These are phyloP conservation scores for Cystobasidium slooffiae DNA, from an alignment of 1,284 basidiomycete species.

Conservation along the genomic window DNA sequence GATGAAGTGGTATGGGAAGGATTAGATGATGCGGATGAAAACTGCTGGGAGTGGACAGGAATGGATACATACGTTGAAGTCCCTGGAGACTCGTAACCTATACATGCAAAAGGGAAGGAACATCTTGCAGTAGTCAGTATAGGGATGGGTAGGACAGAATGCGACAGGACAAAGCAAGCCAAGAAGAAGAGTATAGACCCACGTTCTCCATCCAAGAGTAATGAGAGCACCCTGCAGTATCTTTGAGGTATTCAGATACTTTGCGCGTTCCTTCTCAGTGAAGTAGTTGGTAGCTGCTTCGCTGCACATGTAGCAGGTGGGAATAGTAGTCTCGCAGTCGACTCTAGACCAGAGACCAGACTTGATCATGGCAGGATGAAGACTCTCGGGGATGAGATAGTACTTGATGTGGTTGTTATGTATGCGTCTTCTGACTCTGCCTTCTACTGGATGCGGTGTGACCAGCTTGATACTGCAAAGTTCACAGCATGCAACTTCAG, in stretches of 20 bases:
- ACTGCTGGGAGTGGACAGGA: not conserved
- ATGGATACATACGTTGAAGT: too few relatives aligned
- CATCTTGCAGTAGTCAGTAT: not conserved
- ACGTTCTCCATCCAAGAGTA: not conserved
- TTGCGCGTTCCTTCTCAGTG: not conserved
- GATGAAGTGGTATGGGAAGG: not conserved
- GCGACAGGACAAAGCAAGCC: not conserved
- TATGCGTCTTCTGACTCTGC: too few relatives aligned
- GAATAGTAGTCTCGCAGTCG: not conserved
- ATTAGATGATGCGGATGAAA: not conserved
- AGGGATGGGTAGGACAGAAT: not conserved
- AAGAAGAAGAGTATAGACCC: not conserved
- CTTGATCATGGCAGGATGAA: not conserved
- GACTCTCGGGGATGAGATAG: not conserved
- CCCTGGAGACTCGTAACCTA: too few relatives aligned
- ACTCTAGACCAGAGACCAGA: not conserved
- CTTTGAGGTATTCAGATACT: not conserved
- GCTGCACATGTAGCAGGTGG: slow-evolving; percentile 10
- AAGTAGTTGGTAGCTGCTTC: slow-evolving; percentile 11
- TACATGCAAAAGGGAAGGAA: too few relatives aligned
- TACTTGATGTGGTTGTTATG: not conserved
- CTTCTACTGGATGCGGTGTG: too few relatives aligned
- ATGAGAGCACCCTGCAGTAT: not conserved
- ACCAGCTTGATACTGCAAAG: too few relatives aligned
- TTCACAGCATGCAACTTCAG: too few relatives aligned